Conservation (phyloP, 1,139 yeast species). For the Tardiomyces blankii region DNA sequence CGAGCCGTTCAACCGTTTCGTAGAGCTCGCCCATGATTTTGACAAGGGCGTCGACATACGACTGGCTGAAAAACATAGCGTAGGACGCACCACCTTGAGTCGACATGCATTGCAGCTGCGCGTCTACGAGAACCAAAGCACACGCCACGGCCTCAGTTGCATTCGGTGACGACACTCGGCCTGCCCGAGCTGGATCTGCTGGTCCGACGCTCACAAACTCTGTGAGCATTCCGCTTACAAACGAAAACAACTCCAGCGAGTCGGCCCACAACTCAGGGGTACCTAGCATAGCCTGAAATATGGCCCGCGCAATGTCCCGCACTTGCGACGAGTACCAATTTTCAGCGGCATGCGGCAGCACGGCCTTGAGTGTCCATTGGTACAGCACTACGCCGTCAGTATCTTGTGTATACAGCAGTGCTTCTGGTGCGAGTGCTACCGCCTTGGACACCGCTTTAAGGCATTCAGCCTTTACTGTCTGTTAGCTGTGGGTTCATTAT, state of each 20-base stretch:
- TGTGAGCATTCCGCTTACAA: not conserved
- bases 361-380: not conserved
- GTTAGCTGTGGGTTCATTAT: not conserved
- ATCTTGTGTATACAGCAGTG: not conserved
- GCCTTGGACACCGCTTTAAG: not conserved
- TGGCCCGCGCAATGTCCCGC: not conserved
- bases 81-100: not conserved
- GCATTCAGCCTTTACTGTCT: not conserved
- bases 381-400: not conserved
- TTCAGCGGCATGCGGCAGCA: not conserved
- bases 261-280: not conserved
- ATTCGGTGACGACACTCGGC: not conserved
- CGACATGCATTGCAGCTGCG: not conserved
- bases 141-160: not conserved
- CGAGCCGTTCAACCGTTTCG: not conserved
- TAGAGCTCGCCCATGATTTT: not conserved
- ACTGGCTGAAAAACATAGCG: not conserved
- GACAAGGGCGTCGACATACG: not conserved
- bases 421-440: not conserved
- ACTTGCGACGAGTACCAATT: not conserved
- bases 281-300: not conserved
- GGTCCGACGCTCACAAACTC: not conserved
- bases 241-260: not conserved
- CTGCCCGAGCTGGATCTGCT: not conserved
- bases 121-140: not conserved